Evolutionary conservation across 2,329 filamentous ascomycete genomes (phyloP), one percentile per base, ranked within the genome.

Genomic region (Neofusicoccum laricinum): DNA sequence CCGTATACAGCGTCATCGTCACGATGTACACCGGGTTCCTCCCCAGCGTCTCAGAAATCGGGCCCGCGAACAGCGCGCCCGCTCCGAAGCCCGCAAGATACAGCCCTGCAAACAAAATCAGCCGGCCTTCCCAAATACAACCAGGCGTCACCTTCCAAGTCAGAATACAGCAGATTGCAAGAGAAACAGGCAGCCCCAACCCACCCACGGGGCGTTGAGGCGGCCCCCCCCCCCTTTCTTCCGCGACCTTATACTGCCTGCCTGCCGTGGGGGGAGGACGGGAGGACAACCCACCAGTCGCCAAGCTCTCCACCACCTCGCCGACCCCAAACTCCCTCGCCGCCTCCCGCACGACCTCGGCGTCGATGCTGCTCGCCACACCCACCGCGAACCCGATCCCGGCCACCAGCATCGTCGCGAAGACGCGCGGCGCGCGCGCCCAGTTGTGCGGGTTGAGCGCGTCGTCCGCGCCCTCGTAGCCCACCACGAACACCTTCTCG

Each of bases 341-440:
- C 0, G 81, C 83, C 66, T 82, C 78, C 0, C 75, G 75, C 0
- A 84, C 66, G 0, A 82, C 81, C 0, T 78, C 78, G 0, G 82
- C 81, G 63, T 86, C 83, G 45, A 87, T 85, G 0, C 83, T 80
- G 3, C 81, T 83, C 0, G 84, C 83, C 1, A 80, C 75, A 3
- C 80, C 80, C 0, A 86, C 82, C 0, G 83, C 78, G 32, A 83
- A 80, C 0, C 78, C 83, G 34, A 88, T 82, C 64, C 69, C 30
- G 62, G 34, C 63, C 3, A 79, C 70, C 48, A 74, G 66, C 19
- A 73, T 62, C 0, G 75, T 78, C 51, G 74, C 73, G 15, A 66
- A 67, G 1, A 77, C 69, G 17, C 76, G 68, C 43, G 59, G 68
- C 11, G 63, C 64, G 34, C 65, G 63, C n/a, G 69, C 69, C 75